Evolutionary conservation across 441 rosid species (phyloP).

Genomic region (Mallotus repandus): DNA sequence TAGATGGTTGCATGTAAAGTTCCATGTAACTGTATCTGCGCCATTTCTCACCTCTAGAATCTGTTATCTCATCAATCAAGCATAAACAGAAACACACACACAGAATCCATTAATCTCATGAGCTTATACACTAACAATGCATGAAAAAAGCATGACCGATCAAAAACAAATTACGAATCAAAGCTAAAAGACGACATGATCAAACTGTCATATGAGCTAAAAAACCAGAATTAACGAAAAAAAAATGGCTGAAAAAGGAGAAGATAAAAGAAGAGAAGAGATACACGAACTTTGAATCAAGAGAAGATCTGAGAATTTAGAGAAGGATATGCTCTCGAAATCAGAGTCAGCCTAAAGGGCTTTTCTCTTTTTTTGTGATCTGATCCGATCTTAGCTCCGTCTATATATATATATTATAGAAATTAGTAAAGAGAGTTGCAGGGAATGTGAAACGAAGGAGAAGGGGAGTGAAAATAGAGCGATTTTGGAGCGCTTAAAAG

Average conservation of each 20-base stretch:
- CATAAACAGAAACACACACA: neutral
- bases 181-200: neutral
- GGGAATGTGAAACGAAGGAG: neutral
- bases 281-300: neutral
- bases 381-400: constrained; percentile 20
- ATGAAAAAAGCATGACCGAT: neutral
- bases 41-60: constrained; percentile 59
- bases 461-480: neutral
- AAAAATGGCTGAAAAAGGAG: neutral
- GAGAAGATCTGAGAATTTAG: constrained; percentile 16
- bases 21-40: constrained; percentile 73
- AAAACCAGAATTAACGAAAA: neutral
- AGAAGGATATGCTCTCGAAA: neutral
- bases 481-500: too few relatives aligned
- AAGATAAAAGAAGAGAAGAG: too few relatives aligned
- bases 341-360: too few relatives aligned
- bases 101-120: too few relatives aligned
- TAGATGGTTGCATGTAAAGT: constrained; percentile 85
- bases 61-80: neutral
- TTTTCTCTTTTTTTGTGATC: neutral
- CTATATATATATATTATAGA: too few relatives aligned
- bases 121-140: neutral
- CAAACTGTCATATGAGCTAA: neutral
- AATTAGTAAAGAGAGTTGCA: neutral
- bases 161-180: neutral